phyloP scores from a whole-genome alignment of 805 yeast genomes.

The Spencermartinsiella europaea region DNA sequence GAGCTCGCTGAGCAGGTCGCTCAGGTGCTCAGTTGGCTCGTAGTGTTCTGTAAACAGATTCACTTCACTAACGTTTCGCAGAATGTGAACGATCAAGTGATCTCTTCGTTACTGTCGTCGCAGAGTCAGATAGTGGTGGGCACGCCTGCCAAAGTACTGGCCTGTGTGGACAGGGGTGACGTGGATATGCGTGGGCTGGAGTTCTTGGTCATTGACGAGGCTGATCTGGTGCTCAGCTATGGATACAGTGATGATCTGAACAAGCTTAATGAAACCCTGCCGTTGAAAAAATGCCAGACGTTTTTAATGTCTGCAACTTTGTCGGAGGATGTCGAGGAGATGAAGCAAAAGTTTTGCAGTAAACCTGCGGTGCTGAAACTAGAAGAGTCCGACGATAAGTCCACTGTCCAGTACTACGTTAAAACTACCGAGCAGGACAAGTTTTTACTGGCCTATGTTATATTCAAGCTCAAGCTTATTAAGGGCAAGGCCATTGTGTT shows the following conservation, averaged over 20 bases:
- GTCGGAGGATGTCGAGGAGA: slow-evolving; percentile 72
- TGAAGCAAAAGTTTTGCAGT: slow-evolving; percentile 71
- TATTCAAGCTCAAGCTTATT: slow-evolving; percentile 79
- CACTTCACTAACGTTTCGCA: slow-evolving; percentile 63
- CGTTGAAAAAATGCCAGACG: slow-evolving; percentile 51
- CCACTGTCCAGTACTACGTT: slow-evolving; percentile 79
- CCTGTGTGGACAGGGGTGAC: slow-evolving; percentile 38
- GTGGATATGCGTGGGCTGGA: slow-evolving; percentile 53
- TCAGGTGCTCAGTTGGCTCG: slow-evolving; percentile 61
- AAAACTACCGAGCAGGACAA: slow-evolving; percentile 87
- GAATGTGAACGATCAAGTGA: slow-evolving; percentile 62
- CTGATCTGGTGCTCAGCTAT: slow-evolving; percentile 81
- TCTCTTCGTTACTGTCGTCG: slow-evolving; percentile 61
- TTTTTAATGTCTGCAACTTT: slow-evolving; percentile 96
- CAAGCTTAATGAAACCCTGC: slow-evolving; percentile 59
- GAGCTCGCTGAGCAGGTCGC: slow-evolving; percentile 85
- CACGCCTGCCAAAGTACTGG: slow-evolving; percentile 77
- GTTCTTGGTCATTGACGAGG: slow-evolving; percentile 88
- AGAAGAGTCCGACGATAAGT: slow-evolving; percentile 50
- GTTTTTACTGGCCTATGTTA: slow-evolving; percentile 83
- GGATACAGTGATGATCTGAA: slow-evolving; percentile 86
- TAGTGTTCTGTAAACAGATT: slow-evolving; percentile 63
- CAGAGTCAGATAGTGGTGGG: slow-evolving; percentile 78
- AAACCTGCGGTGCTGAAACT: slow-evolving; percentile 61
- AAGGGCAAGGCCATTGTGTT: slow-evolving; percentile 88